Evolutionary conservation across 257 asterid genomes (phyloP).

Genomic region (Thymus mandschuricus): DNA sequence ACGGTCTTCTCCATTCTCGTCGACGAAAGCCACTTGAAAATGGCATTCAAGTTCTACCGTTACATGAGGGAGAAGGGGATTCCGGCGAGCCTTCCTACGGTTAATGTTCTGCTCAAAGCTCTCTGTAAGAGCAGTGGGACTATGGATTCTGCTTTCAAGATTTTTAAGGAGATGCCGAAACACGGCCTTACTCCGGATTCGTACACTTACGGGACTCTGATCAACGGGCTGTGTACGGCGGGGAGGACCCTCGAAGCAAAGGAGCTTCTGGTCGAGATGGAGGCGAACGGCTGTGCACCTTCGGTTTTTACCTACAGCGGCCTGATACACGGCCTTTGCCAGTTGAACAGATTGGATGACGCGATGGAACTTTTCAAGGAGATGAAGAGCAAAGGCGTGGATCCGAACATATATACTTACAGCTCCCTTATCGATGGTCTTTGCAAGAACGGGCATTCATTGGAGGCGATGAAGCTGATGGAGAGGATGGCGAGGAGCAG

Average conservation of each 20-base stretch:
- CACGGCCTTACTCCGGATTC: conserved; percentile 79
- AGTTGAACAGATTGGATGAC: conserved; percentile 56
- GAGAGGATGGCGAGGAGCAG: conserved; percentile 60
- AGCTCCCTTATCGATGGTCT: conserved; percentile 86
- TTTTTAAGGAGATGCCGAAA: conserved; percentile 81
- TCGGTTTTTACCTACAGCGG: conserved; percentile 71
- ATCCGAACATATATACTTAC: conserved; percentile 89
- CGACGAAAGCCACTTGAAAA: conserved; percentile 74
- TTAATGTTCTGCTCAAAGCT: conserved; percentile 80
- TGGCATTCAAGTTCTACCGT: conserved; percentile 79
- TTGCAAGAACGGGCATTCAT: conserved; percentile 81
- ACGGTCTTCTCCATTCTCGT: conserved; percentile 81
- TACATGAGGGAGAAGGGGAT: conserved; percentile 70
- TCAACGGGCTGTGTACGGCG: conserved; percentile 72
- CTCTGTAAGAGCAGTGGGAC: conserved; percentile 76
- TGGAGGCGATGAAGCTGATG: conserved; percentile 62
- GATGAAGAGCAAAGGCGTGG: conserved; percentile 71
- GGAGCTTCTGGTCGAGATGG: conserved; percentile 85
- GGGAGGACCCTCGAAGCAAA: conserved; percentile 78
- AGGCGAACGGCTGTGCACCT: conserved; percentile 70
- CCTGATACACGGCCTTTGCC: conserved; percentile 78
- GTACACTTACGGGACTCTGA: conserved; percentile 86
- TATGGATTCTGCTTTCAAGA: conserved; percentile 68
- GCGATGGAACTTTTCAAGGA: conserved; percentile 67
- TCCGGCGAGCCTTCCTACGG: conserved; percentile 66